A percentile compares a stretch with the other conserved stretches of the same genome.
Evolutionary conservation across 257 asterid species (phyloP).

Genomic region (Nicotiana benthamiana): DNA sequence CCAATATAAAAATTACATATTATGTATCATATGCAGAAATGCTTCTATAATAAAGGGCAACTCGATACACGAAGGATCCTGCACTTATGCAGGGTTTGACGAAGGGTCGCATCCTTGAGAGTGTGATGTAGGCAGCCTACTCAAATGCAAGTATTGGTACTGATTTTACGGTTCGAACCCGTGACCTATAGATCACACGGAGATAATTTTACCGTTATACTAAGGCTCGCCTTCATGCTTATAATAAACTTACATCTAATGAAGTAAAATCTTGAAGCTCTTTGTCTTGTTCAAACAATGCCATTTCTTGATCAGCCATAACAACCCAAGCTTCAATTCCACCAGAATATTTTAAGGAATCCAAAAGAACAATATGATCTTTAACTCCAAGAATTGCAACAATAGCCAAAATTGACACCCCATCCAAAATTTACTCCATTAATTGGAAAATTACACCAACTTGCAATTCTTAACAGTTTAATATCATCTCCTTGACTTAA

Average conservation of each 20-base stretch:
- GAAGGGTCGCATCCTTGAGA: no score
- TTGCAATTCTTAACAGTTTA: slow-evolving; percentile 27
- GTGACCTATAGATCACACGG: no score
- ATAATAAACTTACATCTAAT: neutral
- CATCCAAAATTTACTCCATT: slow-evolving; percentile 48
- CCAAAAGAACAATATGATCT: slow-evolving; percentile 10
- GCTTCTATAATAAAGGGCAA: no score
- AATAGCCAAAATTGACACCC: slow-evolving; percentile 51
- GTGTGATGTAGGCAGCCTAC: no score
- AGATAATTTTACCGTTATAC: no score
- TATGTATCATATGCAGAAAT: no score
- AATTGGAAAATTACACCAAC: slow-evolving; percentile 38
- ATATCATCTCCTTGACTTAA: slow-evolving; percentile 12
- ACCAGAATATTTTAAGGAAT: slow-evolving; percentile 14
- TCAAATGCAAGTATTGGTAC: no score
- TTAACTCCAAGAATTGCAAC: slow-evolving; percentile 14
- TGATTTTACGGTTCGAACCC: no score
- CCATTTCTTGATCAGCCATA: slow-evolving; percentile 19
- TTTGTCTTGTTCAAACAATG: slow-evolving; percentile 11
- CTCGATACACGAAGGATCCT: no score
- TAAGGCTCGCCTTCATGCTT: no score
- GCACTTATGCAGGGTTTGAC: no score
- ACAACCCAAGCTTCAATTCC: slow-evolving; percentile 29
- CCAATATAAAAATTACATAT: no score
- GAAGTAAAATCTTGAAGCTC: slow-evolving; percentile 6